These are phyloP conservation scores for Ophioceras dolichostomum DNA, from an alignment of 2,329 filamentous ascomycete genomes.

Conservation along the genomic window DNA sequence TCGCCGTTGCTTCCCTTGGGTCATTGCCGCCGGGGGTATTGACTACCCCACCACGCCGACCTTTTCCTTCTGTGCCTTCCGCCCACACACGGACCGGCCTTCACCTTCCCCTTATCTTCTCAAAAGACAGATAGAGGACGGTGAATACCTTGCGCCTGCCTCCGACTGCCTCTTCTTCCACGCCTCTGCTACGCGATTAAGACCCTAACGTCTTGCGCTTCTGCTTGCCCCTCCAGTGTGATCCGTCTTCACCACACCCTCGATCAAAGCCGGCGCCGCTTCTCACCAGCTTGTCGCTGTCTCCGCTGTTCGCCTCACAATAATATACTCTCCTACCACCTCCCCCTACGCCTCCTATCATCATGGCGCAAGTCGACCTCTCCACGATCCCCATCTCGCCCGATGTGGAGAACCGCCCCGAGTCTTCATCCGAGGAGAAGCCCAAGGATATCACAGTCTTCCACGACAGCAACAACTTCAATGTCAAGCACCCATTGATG, in stretches of 20 bases:
- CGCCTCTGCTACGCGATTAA: too few relatives aligned
- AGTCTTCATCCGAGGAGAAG: constrained; percentile 23
- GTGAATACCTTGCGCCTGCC: too few relatives aligned
- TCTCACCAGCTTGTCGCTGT: background rate
- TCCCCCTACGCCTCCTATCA: constrained; percentile 13
- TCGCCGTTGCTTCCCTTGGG: background rate
- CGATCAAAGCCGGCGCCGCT: background rate
- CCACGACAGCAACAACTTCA: constrained; percentile 98
- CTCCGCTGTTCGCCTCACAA: too few relatives aligned
- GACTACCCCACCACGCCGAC: constrained; percentile 3
- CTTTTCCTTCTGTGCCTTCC: constrained; percentile 1
- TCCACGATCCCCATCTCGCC: constrained; percentile 57
- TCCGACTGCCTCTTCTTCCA: background rate
- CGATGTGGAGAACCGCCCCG: constrained; percentile 43
- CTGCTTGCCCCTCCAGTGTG: too few relatives aligned
- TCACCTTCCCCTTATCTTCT: background rate
- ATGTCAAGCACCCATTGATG: constrained; percentile 96
- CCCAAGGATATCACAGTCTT: constrained; percentile 80
- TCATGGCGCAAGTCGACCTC: constrained; percentile 50
- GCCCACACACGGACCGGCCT: constrained; percentile 1
- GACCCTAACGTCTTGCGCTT: too few relatives aligned
- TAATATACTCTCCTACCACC: too few relatives aligned
- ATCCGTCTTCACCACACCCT: background rate
- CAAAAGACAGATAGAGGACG: background rate
- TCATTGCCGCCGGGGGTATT: too few relatives aligned